Evolutionary conservation across 2,329 filamentous ascomycete genomes (phyloP), one percentile per base, ranked within the genome.

Genomic region (Cordyceps farinosa): DNA sequence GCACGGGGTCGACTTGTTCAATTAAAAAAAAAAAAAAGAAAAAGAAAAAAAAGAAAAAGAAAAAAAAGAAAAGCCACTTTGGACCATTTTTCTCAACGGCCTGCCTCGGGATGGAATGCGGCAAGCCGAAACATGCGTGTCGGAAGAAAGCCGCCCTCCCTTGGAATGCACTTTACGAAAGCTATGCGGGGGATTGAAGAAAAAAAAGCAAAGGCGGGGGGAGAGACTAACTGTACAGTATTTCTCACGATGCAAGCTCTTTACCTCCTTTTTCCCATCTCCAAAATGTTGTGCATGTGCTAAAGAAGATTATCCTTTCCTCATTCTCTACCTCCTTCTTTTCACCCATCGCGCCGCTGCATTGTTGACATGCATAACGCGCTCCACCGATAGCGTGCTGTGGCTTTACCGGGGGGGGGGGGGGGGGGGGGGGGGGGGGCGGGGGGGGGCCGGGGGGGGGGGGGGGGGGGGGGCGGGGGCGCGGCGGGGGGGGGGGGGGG

Each of bases 281-380:
- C 5, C 8, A 5, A 11, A 9, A 62, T 62, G 52, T 30, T 52
- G 60, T 62, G 60, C 60, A 62, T 62, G 15, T 62, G 60, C 52
- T 62, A 50, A 50, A 55, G 52, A 54, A 55, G 27, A 30, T 17
- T 17, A 50, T 34, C 42, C 7, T 13, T 47, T 29, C 44, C 22
- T 32, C n/a, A 40, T 27, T n/a, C 30, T 44, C 34, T 27, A 2
- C 27, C 30, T 22, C 5, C 6, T 32, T 38, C 8, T 22, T 61
- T 34, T 22, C 13, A 22, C 22, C 3, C 27, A 27, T 36, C 32
- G 15, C 3, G 44, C 42, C 44, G 50, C 58, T 61, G 58, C 58
- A 61, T 45, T 62, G 60, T 62, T 62, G 60, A 62, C 60, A 42
- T 62, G 60, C 60, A 62, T 62, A 61, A 54, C 50, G 40, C 58